A percentile compares a stretch with the other conserved stretches of the same genome.
Evolutionary conservation across 148 eudicot genomes (phyloP).

Genomic region (Simmondsia chinensis): DNA sequence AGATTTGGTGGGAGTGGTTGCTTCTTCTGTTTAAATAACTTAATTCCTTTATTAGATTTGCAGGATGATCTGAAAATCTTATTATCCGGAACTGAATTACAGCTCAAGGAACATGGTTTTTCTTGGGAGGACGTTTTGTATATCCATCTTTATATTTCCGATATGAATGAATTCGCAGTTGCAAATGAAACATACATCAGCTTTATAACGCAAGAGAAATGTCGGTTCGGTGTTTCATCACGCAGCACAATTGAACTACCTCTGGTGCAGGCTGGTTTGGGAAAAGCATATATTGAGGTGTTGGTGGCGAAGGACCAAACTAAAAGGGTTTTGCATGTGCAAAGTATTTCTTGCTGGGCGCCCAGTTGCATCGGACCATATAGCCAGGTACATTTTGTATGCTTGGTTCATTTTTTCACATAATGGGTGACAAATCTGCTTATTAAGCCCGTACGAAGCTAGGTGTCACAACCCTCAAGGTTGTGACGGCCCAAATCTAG

Average conservation of each 20-base stretch:
- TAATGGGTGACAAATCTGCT: no score
- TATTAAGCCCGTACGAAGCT: no score
- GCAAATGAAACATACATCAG: constrained; percentile 88
- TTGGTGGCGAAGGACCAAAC: constrained; percentile 60
- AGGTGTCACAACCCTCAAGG: no score
- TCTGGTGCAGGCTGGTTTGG: constrained; percentile 57
- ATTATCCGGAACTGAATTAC: constrained; percentile 50
- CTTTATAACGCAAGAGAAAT: constrained; percentile 84
- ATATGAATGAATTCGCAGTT: constrained; percentile 65
- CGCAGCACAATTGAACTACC: constrained; percentile 93
- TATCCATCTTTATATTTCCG: constrained; percentile 73
- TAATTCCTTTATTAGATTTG: constrained; percentile 40
- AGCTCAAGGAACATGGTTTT: constrained; percentile 41
- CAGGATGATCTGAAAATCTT: constrained; percentile 51
- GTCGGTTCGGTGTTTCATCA: constrained; percentile 90
- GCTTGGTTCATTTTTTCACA: not conserved
- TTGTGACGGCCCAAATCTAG: no score
- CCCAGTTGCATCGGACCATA: constrained; percentile 98
- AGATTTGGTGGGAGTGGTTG: not conserved
- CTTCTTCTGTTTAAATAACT: not conserved
- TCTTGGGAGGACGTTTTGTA: constrained; percentile 83
- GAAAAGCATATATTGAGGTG: constrained; percentile 75
- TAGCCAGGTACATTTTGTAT: constrained; percentile 62
- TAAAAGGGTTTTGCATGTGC: constrained; percentile 93
- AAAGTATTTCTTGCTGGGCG: constrained; percentile 96